Evolutionary conservation across 2,329 filamentous ascomycete species (phyloP).

Genomic region (Ceratocystis cacaofunesta): DNA sequence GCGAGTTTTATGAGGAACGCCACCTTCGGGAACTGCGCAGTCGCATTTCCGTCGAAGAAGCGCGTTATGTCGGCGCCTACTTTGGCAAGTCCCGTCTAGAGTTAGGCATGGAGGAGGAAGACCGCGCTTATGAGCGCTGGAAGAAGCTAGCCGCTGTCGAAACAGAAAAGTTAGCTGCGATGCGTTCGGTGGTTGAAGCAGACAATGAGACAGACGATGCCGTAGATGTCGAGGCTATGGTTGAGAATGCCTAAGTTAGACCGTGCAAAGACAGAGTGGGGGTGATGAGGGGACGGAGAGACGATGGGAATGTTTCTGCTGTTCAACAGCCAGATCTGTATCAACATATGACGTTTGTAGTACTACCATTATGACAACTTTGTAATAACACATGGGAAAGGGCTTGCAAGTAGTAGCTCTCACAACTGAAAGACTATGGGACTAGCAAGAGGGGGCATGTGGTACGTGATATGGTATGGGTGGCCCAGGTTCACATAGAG

Average conservation of each 20-base stretch:
- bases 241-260: constrained; percentile 2
- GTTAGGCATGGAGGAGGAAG: constrained; percentile 68
- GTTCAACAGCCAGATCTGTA: not conserved
- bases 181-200: constrained; percentile 25
- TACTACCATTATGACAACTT: constrained; percentile 1
- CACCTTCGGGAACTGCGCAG: constrained; percentile 70
- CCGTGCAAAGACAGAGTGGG: not conserved
- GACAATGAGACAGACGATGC: not conserved
- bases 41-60: constrained; percentile 77
- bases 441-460: no score
- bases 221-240: not conserved
- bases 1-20: constrained; percentile 78
- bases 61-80: constrained; percentile 68
- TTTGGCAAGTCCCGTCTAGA: constrained; percentile 67
- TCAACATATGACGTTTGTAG: constrained; percentile 4
- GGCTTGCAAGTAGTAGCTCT: not conserved
- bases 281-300: not conserved
- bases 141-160: constrained; percentile 56
- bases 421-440: no score
- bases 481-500: no score
- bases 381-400: not conserved
- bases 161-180: constrained; percentile 29
- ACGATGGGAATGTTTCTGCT: not conserved
- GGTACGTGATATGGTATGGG: no score
- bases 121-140: constrained; percentile 69